These are phyloP conservation scores for Blastobotrys raffinosifermentans DNA, from an alignment of 1,139 yeast species.

Conservation along the genomic window DNA sequence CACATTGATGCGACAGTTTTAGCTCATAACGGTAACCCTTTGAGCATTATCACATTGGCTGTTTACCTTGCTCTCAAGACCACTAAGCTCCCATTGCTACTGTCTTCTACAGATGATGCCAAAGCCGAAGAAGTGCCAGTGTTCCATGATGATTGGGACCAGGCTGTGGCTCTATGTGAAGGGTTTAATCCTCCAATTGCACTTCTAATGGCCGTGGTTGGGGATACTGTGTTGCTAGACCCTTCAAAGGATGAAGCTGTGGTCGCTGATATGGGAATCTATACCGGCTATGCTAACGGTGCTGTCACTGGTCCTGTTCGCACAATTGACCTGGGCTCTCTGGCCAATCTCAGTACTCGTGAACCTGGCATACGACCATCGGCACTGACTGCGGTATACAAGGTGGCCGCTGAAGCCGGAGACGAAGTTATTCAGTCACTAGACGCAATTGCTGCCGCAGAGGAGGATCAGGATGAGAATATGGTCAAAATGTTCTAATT, in stretches of 20 bases:
- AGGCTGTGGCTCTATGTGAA: constrained; percentile 43
- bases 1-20: constrained; percentile 74
- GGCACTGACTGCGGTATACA: constrained; percentile 29
- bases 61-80: constrained; percentile 74
- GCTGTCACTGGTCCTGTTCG: constrained; percentile 47
- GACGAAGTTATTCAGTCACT: constrained; percentile 20
- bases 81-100: constrained; percentile 66
- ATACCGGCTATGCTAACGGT: constrained; percentile 63
- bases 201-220: constrained; percentile 70
- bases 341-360: constrained; percentile 1
- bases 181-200: constrained; percentile 65
- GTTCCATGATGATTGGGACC: constrained; percentile 82
- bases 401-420: constrained; percentile 21
- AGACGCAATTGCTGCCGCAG: constrained; percentile 12
- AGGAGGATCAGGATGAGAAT: neutral
- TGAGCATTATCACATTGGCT: constrained; percentile 72
- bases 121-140: constrained; percentile 79
- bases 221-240: constrained; percentile 62
- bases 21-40: constrained; percentile 64
- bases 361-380: constrained; percentile 24
- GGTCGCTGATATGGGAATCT: constrained; percentile 75
- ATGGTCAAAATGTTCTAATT: neutral
- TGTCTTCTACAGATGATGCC: constrained; percentile 53
- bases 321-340: constrained; percentile 18
- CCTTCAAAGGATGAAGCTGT: constrained; percentile 83